phyloP scores from a whole-genome alignment of 73 alveolate species.

The Paramecium sexaurelia region DNA sequence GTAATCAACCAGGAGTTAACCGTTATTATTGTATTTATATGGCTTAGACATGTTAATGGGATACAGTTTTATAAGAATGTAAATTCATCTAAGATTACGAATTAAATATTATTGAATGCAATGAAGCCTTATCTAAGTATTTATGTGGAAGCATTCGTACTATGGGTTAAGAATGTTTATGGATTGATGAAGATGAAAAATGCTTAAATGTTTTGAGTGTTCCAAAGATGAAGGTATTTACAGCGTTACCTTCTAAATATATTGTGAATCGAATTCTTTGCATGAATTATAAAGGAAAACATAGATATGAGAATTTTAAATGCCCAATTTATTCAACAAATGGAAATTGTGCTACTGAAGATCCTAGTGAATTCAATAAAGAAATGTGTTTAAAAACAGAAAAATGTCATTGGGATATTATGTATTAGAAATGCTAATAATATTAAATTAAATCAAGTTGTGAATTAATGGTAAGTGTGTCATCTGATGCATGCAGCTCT shows the following conservation, averaged over 20 bases:
- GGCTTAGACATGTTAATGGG: background rate
- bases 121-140: background rate
- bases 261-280: background rate
- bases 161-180: background rate
- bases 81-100: background rate
- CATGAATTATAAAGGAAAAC: background rate
- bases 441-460: background rate
- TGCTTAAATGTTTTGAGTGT: background rate
- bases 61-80: background rate
- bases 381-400: background rate
- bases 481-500: background rate
- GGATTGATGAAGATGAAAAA: conserved; percentile 29
- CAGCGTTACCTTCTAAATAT: background rate
- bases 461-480: background rate
- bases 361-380: background rate
- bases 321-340: background rate
- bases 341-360: background rate
- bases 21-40: background rate
- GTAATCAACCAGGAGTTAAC: conserved; percentile 18
- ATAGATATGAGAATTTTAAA: background rate
- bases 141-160: background rate
- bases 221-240: background rate
- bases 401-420: background rate
- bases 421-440: background rate
- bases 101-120: background rate